These are phyloP conservation scores for Boletellus ananas DNA, from an alignment of 768 basidiomycete species.

Conservation along the genomic window DNA sequence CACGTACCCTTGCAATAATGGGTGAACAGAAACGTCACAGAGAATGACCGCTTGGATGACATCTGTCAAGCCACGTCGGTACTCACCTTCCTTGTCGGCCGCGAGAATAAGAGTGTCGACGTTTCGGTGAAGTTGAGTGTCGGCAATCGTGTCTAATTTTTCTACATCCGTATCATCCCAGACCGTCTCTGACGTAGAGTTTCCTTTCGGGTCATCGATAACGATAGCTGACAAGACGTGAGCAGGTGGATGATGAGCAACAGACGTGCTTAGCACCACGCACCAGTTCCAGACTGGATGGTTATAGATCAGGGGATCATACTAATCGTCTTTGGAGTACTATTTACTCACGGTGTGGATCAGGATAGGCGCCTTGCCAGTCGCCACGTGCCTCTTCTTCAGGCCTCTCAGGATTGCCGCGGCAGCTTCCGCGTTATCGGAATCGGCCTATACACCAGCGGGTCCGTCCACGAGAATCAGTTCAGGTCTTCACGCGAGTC, in stretches of 20 bases:
- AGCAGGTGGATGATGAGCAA: not conserved
- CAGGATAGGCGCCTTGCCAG: slow-evolving; percentile 42
- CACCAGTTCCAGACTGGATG: slow-evolving; percentile 51
- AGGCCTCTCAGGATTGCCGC: slow-evolving; percentile 50
- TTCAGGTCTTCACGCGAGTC: no score
- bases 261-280: not conserved
- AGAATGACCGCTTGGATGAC: no score
- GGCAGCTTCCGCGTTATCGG: slow-evolving; percentile 44
- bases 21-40: not conserved
- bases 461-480: not conserved
- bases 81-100: slow-evolving; percentile 47
- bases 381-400: slow-evolving; percentile 41
- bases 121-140: slow-evolving; percentile 45
- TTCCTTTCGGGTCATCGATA: slow-evolving; percentile 44
- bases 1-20: slow-evolving; percentile 13
- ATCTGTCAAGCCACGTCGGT: not conserved
- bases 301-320: not conserved
- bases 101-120: slow-evolving; percentile 46
- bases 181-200: slow-evolving; percentile 33
- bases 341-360: slow-evolving; percentile 56
- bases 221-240: slow-evolving; percentile 33
- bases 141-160: slow-evolving; percentile 44
- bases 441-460: slow-evolving; percentile 34
- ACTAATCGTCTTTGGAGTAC: not conserved
- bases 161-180: slow-evolving; percentile 49